These are phyloP conservation scores for Magnolia changhungtana DNA, from an alignment of 164 flowering plant species.

Conservation along the genomic window DNA sequence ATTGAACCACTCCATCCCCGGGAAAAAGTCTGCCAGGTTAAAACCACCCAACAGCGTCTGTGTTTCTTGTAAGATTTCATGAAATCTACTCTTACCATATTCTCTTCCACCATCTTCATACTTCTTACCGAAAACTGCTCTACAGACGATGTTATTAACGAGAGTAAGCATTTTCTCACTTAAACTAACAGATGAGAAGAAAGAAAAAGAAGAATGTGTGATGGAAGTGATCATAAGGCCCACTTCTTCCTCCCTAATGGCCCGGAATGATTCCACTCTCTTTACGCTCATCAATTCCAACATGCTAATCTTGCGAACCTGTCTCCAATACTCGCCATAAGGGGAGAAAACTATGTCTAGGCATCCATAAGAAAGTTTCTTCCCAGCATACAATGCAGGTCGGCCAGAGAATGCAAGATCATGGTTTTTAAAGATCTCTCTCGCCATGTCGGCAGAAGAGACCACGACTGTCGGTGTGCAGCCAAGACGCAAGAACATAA, in stretches of 20 bases:
- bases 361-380: slow-evolving; percentile 22
- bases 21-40: slow-evolving; percentile 8
- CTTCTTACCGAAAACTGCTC: slow-evolving; percentile 20
- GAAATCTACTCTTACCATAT: neutral
- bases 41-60: slow-evolving; percentile 10
- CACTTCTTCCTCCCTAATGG: slow-evolving; percentile 38
- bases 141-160: slow-evolving; percentile 12
- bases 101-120: neutral
- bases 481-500: slow-evolving; percentile 34
- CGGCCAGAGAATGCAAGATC: slow-evolving; percentile 28
- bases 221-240: slow-evolving; percentile 10
- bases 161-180: slow-evolving; percentile 16
- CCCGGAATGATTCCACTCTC: slow-evolving; percentile 25
- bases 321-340: slow-evolving; percentile 33
- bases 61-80: slow-evolving; percentile 4
- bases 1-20: slow-evolving; percentile 20
- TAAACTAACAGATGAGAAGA: slow-evolving; percentile 4
- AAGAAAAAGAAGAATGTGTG: neutral
- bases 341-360: slow-evolving; percentile 25
- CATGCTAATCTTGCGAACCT: slow-evolving; percentile 27
- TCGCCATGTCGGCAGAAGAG: slow-evolving; percentile 25
- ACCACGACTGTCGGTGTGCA: slow-evolving; percentile 22
- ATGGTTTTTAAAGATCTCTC: slow-evolving; percentile 22
- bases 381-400: slow-evolving; percentile 12
- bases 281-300: slow-evolving; percentile 28